Evolutionary conservation across 2,329 filamentous ascomycete species (phyloP).

Genomic region (Metarhizium brunneum): DNA sequence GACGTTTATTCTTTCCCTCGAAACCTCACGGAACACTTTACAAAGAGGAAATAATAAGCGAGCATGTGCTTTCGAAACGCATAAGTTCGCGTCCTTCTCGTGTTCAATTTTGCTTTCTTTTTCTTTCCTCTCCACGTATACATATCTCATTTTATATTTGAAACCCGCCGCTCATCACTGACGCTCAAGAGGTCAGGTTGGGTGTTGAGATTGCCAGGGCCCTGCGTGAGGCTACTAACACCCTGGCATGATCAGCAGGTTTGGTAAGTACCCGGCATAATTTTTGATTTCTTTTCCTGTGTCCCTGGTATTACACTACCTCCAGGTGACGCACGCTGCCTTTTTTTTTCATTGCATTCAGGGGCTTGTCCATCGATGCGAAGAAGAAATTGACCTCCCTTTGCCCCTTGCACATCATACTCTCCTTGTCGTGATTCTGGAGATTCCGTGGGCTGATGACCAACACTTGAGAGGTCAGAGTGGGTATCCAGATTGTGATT

Average conservation of each 20-base stretch:
- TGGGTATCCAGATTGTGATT: background rate
- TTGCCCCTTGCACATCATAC: background rate
- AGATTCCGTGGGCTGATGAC: background rate
- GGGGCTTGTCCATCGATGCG: constrained; percentile 26
- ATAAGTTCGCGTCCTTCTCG: background rate
- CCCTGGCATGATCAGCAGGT: constrained; percentile 1
- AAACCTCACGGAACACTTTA: background rate
- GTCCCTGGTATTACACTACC: constrained; percentile 37
- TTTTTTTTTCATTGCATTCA: constrained; percentile 28
- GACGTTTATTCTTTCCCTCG: constrained; percentile 5
- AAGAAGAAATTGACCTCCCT: constrained; percentile 21
- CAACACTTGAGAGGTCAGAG: background rate
- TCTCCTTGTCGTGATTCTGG: background rate
- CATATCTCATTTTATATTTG: background rate
- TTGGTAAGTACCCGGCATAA: background rate
- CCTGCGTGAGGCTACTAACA: constrained; percentile 1
- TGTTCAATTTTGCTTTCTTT: constrained; percentile 1
- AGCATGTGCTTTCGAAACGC: background rate
- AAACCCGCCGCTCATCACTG: background rate
- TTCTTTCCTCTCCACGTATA: background rate
- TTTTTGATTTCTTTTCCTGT: constrained; percentile 11
- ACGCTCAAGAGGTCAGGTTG: constrained; percentile 1
- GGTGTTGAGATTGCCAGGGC: constrained; percentile 1
- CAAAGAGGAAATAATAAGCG: background rate
- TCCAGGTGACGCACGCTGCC: constrained; percentile 31